phyloP scores from a whole-genome alignment of 169 alveolate genomes.

The Eimeria acervulina region DNA sequence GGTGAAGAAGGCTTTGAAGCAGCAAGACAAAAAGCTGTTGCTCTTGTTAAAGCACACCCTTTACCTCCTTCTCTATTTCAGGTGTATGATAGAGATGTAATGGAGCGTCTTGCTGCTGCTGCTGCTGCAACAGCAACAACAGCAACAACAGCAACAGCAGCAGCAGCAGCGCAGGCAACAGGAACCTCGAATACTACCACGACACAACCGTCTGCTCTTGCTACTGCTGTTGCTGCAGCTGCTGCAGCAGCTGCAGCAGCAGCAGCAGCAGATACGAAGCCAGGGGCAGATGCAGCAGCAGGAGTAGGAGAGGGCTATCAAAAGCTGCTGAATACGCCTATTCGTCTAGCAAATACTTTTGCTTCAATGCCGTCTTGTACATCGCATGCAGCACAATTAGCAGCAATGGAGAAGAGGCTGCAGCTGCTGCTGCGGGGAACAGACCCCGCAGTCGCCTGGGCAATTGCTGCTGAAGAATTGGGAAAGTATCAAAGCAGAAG shows the following conservation, averaged over 20 bases:
- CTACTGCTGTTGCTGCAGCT: conserved; percentile 6
- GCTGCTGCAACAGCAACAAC: not conserved
- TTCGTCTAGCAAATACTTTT: not conserved
- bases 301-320: too few species aligned
- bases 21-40: conserved; percentile 53
- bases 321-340: too few species aligned
- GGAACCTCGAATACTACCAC: too few species aligned
- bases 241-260: conserved; percentile 63
- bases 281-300: not conserved
- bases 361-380: conserved; percentile 20
- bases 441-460: conserved; percentile 18
- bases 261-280: too few species aligned
- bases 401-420: not conserved
- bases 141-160: too few species aligned
- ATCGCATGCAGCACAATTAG: not conserved
- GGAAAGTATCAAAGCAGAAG: not conserved
- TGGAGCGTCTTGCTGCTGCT: conserved; percentile 17
- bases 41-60: conserved; percentile 15
- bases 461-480: conserved; percentile 8
- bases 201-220: too few species aligned
- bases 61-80: conserved; percentile 28
- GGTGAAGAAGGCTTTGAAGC: conserved; percentile 55
- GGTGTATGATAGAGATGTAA: conserved; percentile 5
- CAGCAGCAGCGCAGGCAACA: too few species aligned
- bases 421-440: conserved; percentile 59